phyloP scores from a whole-genome alignment of 2,329 filamentous ascomycete genomes.

The Colletotrichum abscissum region DNA sequence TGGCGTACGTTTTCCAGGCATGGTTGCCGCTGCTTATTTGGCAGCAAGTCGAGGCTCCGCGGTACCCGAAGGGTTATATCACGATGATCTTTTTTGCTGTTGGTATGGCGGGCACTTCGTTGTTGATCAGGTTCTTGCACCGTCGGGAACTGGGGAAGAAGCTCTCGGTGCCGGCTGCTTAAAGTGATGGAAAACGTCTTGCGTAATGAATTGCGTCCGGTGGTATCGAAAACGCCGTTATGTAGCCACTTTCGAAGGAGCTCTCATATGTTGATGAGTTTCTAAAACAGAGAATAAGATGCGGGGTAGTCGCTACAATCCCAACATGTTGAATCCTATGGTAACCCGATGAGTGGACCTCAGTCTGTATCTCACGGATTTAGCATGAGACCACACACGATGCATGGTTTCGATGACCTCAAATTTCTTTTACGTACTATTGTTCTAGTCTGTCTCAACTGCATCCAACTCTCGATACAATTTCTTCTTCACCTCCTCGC shows the following conservation, averaged over 20 bases:
- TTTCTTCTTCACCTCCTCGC: constrained; percentile 47
- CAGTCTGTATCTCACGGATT: no score
- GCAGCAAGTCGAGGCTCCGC: constrained; percentile 72
- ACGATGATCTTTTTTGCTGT: constrained; percentile 62
- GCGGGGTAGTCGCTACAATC: no score
- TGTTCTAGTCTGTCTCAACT: constrained; percentile 16
- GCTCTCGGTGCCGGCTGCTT: background rate
- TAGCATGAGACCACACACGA: no score
- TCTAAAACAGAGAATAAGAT: no score
- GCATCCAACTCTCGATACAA: constrained; percentile 41
- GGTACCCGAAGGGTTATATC: constrained; percentile 70
- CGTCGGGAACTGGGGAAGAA: constrained; percentile 48
- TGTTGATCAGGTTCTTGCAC: constrained; percentile 59
- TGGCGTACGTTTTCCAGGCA: constrained; percentile 76
- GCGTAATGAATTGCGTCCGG: no score
- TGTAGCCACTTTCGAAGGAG: no score
- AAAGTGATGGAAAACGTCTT: background rate
- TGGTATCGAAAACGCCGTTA: no score
- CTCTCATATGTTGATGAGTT: no score
- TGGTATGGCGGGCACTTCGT: constrained; percentile 60
- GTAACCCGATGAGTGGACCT: no score
- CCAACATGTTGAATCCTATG: no score
- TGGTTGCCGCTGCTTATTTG: constrained; percentile 76
- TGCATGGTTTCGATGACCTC: no score
- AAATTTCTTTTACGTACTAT: no score